A percentile compares a stretch with the other conserved stretches of the same genome.
Conservation (phyloP, 139 green algal species). For the Chlorella vulgaris region DNA sequence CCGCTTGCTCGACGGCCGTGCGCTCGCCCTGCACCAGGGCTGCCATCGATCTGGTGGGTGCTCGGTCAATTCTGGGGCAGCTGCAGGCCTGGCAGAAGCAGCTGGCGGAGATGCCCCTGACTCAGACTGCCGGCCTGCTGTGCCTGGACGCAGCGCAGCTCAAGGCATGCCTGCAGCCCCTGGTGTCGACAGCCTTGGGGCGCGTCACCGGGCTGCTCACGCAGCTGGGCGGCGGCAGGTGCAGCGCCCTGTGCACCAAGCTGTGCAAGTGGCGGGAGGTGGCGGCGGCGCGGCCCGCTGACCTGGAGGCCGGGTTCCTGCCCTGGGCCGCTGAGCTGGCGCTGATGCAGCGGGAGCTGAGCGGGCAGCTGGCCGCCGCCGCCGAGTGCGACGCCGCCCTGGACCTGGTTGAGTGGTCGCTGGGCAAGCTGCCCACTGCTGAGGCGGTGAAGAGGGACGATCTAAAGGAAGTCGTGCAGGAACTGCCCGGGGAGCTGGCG, state of each 20-base stretch:
- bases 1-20: too few species aligned
- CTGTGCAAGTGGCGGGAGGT: slow-evolving; percentile 5
- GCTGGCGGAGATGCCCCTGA: slow-evolving; percentile 17
- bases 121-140: neutral
- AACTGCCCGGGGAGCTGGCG: neutral
- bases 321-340: slow-evolving; percentile 8
- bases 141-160: neutral
- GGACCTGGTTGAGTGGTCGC: neutral
- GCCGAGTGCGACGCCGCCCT: neutral
- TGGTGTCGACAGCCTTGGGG: neutral
- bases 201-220: neutral
- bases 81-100: slow-evolving; percentile 11
- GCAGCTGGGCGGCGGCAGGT: slow-evolving; percentile 19
- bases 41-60: neutral
- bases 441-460: slow-evolving; percentile 22
- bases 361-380: slow-evolving; percentile 1
- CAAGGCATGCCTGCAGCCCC: neutral
- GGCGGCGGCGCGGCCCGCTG: neutral
- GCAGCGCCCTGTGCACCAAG: neutral
- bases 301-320: slow-evolving; percentile 1
- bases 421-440: slow-evolving; percentile 13
- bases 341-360: neutral
- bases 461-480: neutral
- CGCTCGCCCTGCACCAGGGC: too few species aligned
- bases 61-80: neutral